Evolutionary conservation across 2,329 filamentous ascomycete genomes (phyloP).

Genomic region (Colletotrichum agaves): DNA sequence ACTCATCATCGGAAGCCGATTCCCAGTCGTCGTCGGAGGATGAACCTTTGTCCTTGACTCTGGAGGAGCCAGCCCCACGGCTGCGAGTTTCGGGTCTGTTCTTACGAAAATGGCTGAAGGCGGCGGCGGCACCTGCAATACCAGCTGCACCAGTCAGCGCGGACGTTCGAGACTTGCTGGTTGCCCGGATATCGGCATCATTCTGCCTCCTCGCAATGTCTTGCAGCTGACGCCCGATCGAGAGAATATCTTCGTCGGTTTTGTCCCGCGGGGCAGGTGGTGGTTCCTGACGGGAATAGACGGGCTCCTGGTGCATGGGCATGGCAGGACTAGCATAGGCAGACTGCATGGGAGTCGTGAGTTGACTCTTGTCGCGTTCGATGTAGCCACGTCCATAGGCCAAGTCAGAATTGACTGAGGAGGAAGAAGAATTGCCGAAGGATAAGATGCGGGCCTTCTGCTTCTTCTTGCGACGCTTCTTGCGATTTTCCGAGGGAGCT

Average conservation of each 20-base stretch:
- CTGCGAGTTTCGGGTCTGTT: conserved; percentile 48
- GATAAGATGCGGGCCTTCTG: conserved; percentile 66
- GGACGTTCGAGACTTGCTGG: conserved; percentile 52
- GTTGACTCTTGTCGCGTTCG: conserved; percentile 51
- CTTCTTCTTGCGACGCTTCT: conserved; percentile 52
- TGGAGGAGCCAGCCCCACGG: conserved; percentile 55
- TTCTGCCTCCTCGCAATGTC: conserved; percentile 64
- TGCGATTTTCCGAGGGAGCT: conserved; percentile 65
- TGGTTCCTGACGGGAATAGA: conserved; percentile 39
- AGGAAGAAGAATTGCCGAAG: conserved; percentile 72
- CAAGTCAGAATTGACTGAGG: conserved; percentile 74
- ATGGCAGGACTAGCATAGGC: conserved; percentile 17
- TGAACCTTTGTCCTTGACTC: conserved; percentile 49
- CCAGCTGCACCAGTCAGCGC: conserved; percentile 50
- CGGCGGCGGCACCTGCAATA: conserved; percentile 44
- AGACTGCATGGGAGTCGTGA: conserved; percentile 43
- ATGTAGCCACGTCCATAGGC: conserved; percentile 73
- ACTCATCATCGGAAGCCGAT: conserved; percentile 62
- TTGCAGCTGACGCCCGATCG: conserved; percentile 64
- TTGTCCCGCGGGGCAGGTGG: conserved; percentile 46
- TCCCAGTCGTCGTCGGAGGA: conserved; percentile 63
- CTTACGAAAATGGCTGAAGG: conserved; percentile 54
- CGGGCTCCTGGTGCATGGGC: conserved; percentile 27
- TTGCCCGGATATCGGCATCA: conserved; percentile 57
- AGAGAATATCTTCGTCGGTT: conserved; percentile 68